Conservation (phyloP, 2,329 filamentous ascomycete genomes). For the Aureobasidium sp. region DNA sequence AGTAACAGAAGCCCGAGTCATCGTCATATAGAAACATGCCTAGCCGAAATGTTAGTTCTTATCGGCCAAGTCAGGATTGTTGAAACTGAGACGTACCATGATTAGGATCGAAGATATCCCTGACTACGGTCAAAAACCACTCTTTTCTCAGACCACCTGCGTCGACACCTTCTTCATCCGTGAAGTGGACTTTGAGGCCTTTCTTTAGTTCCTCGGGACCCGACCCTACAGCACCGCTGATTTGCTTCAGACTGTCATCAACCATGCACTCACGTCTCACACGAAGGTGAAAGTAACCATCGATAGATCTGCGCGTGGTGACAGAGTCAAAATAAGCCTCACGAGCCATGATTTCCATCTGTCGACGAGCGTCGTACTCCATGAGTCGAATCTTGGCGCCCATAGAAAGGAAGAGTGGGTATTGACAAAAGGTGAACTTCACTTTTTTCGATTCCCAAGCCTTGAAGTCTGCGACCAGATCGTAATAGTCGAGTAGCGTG, state of each 20-base stretch:
- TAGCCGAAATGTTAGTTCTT: slow-evolving; percentile 27
- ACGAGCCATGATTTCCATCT: slow-evolving; percentile 82
- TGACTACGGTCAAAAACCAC: slow-evolving; percentile 82
- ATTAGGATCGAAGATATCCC: slow-evolving; percentile 85
- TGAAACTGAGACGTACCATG: slow-evolving; percentile 56
- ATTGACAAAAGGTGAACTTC: slow-evolving; percentile 84
- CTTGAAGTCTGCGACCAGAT: slow-evolving; percentile 79
- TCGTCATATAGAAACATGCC: slow-evolving; percentile 91
- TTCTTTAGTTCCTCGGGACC: slow-evolving; percentile 85
- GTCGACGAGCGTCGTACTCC: slow-evolving; percentile 76
- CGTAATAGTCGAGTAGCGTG: slow-evolving; percentile 75
- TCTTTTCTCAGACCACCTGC: slow-evolving; percentile 85
- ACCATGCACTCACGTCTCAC: slow-evolving; percentile 79
- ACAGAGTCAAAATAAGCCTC: slow-evolving; percentile 90
- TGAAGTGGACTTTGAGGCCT: slow-evolving; percentile 74
- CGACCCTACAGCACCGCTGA: slow-evolving; percentile 76
- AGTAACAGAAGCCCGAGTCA: slow-evolving; percentile 84
- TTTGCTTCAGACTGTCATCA: slow-evolving; percentile 75
- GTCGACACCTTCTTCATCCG: slow-evolving; percentile 84
- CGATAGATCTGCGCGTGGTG: slow-evolving; percentile 62
- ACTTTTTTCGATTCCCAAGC: slow-evolving; percentile 68
- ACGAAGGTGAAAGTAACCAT: slow-evolving; percentile 61
- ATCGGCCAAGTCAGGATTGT: not conserved
- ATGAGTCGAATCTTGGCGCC: slow-evolving; percentile 87
- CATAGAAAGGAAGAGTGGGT: slow-evolving; percentile 84